phyloP scores from a whole-genome alignment of 306 rosid species.

The Ormosia emarginata region DNA sequence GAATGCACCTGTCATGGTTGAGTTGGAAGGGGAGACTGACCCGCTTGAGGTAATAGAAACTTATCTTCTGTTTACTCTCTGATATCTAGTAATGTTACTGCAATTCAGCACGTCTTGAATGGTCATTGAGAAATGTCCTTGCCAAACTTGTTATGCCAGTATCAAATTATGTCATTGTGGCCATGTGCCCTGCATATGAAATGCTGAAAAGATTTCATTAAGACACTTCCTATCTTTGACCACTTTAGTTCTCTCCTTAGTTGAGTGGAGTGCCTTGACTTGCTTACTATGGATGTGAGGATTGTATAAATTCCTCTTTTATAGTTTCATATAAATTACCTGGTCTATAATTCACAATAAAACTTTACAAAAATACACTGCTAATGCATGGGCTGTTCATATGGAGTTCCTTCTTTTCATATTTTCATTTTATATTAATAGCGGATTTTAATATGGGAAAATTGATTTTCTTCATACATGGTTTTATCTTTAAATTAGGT shows the following conservation, averaged over 20 bases:
- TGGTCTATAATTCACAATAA: too few species aligned
- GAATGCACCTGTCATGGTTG: constrained; percentile 93
- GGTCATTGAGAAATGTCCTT: neutral
- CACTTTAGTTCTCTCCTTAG: neutral
- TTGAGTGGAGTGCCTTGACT: neutral
- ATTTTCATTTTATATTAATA: too few species aligned
- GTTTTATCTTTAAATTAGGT: too few species aligned
- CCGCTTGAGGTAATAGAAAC: constrained; percentile 59
- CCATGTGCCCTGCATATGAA: neutral
- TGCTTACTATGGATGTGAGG: neutral
- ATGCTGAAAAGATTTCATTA: neutral
- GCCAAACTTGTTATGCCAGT: neutral
- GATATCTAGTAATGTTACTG: neutral
- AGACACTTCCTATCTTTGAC: neutral
- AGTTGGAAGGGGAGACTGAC: constrained; percentile 84
- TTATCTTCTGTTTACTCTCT: neutral
- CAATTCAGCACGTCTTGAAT: neutral
- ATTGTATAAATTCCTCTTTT: neutral
- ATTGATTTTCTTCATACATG: too few species aligned
- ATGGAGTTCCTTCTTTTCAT: too few species aligned
- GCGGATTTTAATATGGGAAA: too few species aligned
- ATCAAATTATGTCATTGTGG: neutral
- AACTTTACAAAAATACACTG: too few species aligned
- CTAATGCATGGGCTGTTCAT: neutral
- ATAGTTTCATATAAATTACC: too few species aligned